Evolutionary conservation across 2,329 filamentous ascomycete species (phyloP).

Genomic region (Diaporthe vaccinii): DNA sequence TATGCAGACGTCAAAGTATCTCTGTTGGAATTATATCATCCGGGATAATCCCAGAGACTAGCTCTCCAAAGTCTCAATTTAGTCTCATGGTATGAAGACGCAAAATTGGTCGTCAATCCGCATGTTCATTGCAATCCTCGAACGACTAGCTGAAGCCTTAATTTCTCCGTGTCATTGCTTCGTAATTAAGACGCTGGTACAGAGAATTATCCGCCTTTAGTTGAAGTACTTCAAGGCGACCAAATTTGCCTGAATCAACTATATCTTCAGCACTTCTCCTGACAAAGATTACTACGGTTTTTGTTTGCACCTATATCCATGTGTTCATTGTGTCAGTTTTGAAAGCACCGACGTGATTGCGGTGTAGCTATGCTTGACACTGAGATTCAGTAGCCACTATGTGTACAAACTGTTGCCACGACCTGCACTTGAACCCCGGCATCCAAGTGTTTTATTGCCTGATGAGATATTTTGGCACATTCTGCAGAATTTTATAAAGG

Average conservation of each 20-base stretch:
- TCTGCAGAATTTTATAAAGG: not conserved
- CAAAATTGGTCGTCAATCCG: not conserved
- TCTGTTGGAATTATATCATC: not conserved
- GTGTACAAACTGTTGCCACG: not conserved
- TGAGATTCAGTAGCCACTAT: no score
- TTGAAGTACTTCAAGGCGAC: no score
- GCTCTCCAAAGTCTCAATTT: no score
- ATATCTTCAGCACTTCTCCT: not conserved
- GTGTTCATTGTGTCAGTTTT: not conserved
- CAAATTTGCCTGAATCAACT: no score
- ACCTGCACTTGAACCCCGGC: not conserved
- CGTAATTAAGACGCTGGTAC: no score
- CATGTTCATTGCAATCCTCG: no score
- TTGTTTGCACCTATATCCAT: not conserved
- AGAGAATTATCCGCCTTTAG: no score
- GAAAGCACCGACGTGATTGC: not conserved
- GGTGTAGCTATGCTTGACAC: not conserved
- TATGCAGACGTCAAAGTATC: accelerated
- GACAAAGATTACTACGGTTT: not conserved
- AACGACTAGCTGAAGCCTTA: no score
- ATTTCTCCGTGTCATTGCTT: no score
- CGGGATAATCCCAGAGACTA: not conserved
- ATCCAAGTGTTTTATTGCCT: not conserved
- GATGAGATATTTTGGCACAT: not conserved
- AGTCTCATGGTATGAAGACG: no score